Evolutionary conservation across 2,329 filamentous ascomycete genomes (phyloP), one percentile per base, ranked within the genome.

Genomic region (Didymosphaeria variabile): DNA sequence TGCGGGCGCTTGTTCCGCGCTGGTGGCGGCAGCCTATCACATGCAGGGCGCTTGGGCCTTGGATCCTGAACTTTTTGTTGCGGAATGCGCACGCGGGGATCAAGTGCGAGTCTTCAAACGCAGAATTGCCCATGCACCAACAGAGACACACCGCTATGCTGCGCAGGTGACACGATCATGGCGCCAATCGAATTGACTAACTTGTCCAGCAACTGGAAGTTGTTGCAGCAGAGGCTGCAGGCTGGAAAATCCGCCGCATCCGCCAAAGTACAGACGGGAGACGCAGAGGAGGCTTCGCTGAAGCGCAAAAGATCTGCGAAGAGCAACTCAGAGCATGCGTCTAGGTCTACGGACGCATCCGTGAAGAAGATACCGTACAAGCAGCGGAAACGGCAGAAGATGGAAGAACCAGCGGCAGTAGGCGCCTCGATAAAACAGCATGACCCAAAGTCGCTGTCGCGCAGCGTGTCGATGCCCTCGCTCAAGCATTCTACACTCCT

Each of bases 161-260:
- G 52, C 38, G 54, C 61, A 67, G 64, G 63, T 76, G 68, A 77
- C 67, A 57, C 50, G 58, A 64, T 59, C 59, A 77, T 77, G 75
- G 74, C 73, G 38, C 73, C 66, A 55, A 82, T 84, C 68, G 75
- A 81, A 65, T 65, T 79, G 53, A 69, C 55, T 26, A 74, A 76
- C 57, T 71, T 83, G 50, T 82, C 81, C 67, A 83, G 81, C 73
- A 94, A 94, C 75, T 94, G 91, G 91, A 93, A 92, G 79, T 90
- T 86, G 79, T 84, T 94, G 57, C 90, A 93, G 79, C 85, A 86
- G 66, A 85, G 85, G 69, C 79, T 78, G 55, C 67, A 77, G 61
- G 60, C 80, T 64, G 73, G 81, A 68, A 65, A 65, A 66, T 47
- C 76, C 63, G 21, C 73, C 56, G 38, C 69, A 71, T 56, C 74